Evolutionary conservation across 2,329 filamentous ascomycete species (phyloP).

Genomic region (Ophiostoma sp.): DNA sequence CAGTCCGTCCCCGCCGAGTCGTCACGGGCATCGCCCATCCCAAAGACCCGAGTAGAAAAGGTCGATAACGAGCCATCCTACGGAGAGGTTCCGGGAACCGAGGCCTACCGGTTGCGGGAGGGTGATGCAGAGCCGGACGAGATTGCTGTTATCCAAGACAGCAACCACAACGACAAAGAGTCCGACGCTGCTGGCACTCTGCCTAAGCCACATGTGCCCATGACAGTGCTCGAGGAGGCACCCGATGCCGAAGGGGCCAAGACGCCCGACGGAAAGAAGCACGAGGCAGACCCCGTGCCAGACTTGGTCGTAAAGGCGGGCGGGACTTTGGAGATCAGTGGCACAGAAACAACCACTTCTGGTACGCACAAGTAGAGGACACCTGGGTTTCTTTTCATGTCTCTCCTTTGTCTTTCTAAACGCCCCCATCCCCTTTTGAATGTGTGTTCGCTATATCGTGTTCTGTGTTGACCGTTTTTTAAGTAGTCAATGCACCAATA

Average conservation of each 20-base stretch:
- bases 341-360: conserved; percentile 22
- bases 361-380: conserved; percentile 37
- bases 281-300: conserved; percentile 48
- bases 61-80: conserved; percentile 53
- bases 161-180: conserved; percentile 15
- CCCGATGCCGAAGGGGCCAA: conserved; percentile 41
- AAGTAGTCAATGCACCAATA: conserved; percentile 36
- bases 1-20: conserved; percentile 47
- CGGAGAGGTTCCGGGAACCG: conserved; percentile 57
- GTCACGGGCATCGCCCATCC: conserved; percentile 46
- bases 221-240: conserved; percentile 50
- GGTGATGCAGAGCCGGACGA: conserved; percentile 57
- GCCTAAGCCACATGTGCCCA: conserved; percentile 40
- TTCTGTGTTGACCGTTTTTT: conserved; percentile 33
- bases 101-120: conserved; percentile 50
- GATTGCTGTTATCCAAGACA: conserved; percentile 46
- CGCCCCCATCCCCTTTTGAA: background rate
- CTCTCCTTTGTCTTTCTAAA: conserved; percentile 10
- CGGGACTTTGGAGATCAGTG: conserved; percentile 36
- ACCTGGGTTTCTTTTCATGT: conserved; percentile 22
- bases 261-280: conserved; percentile 42
- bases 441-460: conserved; percentile 24
- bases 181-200: background rate
- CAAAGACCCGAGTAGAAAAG: conserved; percentile 55
- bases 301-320: conserved; percentile 47